phyloP scores from a whole-genome alignment of 177 flowering plant genomes.

The Vitis hybrid region DNA sequence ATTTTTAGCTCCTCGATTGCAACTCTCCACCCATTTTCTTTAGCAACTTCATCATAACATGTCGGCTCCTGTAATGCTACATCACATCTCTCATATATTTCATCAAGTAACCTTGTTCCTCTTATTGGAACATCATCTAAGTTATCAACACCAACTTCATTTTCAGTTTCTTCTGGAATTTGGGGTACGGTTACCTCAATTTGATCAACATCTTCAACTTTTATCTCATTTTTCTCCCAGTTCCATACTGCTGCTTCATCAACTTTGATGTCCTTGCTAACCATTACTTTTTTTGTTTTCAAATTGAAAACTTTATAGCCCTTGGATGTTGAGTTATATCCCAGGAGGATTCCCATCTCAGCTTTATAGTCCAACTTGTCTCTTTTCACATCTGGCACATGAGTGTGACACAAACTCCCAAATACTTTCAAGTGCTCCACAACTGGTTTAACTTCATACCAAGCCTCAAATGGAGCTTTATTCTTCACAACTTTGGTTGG shows the following conservation, averaged over 20 bases:
- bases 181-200: background rate
- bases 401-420: background rate
- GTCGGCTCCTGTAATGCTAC: background rate
- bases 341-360: background rate
- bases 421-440: background rate
- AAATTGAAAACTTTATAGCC: background rate
- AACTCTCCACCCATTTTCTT: too few relatives aligned
- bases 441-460: slow-evolving; percentile 6
- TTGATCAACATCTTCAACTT: background rate
- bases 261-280: background rate
- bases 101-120: too few relatives aligned
- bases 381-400: background rate
- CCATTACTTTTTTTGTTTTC: background rate
- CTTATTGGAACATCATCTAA: background rate
- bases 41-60: too few relatives aligned
- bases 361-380: background rate
- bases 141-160: background rate
- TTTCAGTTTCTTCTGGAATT: background rate
- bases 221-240: background rate
- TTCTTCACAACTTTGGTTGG: slow-evolving; percentile 1
- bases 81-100: background rate
- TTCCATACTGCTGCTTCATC: background rate
- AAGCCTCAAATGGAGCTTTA: slow-evolving; percentile 14
- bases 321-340: background rate
- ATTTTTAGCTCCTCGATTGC: too few relatives aligned